Evolutionary conservation across 495 filamentous ascomycete species (phyloP).

Genomic region (Podospora fimiseda): DNA sequence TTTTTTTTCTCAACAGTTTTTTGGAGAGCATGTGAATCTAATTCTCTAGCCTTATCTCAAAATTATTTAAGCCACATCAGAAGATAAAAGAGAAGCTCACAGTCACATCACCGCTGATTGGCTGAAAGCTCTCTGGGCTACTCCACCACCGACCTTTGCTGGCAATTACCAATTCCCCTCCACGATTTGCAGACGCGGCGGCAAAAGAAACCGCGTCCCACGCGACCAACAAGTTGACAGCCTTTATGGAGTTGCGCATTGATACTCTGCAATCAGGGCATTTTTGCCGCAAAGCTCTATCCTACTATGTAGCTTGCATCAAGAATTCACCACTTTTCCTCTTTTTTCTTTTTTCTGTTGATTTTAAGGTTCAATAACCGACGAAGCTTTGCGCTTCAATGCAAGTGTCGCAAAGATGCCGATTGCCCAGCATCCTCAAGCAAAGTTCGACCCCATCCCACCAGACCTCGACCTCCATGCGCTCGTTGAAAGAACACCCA

Average conservation of each 20-base stretch:
- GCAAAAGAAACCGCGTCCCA: background rate
- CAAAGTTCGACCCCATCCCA: slow-evolving; percentile 76
- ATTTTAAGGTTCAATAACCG: background rate
- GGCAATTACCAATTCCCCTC: background rate
- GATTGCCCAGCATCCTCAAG: slow-evolving; percentile 55
- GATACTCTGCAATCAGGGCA: background rate
- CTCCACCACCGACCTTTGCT: background rate
- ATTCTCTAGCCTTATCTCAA: slow-evolving; percentile 1
- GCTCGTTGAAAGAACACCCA: slow-evolving; percentile 68
- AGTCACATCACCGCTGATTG: background rate
- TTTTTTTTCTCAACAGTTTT: background rate
- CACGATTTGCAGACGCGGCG: slow-evolving; percentile 1
- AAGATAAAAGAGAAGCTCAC: background rate
- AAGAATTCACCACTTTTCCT: background rate
- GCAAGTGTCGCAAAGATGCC: slow-evolving; percentile 50
- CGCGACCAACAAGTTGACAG: no score
- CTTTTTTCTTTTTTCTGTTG: background rate
- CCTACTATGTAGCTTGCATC: background rate
- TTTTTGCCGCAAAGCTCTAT: no score
- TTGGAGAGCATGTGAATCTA: background rate
- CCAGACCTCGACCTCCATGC: slow-evolving; percentile 69
- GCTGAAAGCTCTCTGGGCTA: background rate
- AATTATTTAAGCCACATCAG: slow-evolving; percentile 11
- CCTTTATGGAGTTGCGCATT: background rate
- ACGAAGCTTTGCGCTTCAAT: background rate